Evolutionary conservation across 495 filamentous ascomycete genomes (phyloP), one percentile per base, ranked within the genome.

Genomic region (Aspergillus taichungensis): DNA sequence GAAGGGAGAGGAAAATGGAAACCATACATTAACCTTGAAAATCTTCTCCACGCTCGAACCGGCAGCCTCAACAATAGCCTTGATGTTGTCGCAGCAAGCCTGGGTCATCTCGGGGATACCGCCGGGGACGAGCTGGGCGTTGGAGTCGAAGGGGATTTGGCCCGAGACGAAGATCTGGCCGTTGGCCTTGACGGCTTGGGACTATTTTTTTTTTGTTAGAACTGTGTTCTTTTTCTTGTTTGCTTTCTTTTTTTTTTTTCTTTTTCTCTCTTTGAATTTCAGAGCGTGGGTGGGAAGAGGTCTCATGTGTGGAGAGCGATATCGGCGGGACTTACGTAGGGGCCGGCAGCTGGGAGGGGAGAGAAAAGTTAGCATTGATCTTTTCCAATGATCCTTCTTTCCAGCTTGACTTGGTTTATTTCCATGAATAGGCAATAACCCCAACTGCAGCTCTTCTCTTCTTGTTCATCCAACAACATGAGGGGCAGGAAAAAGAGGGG

Each of bases 91-190:
- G 60, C 87, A 82, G 76, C 84, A 91, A 38, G 73, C 72, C 40
- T 74, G 73, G 32, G 87, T 89, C 70, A 86, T 82, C 49, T 85
- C 76, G 42, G 77, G 80, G 56, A 95, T 90, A 55, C 69, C 80
- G 34, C 86, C 88, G 52, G 80, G 62, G 46, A 92, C 68, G 11
- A 94, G 75, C 54, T 82, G 83, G 51, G 87, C 88, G 42, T 77
- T 53, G 51, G 78, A 67, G 60, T 88, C 84, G 50, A 84, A 83
- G 50, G 88, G 91, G 54, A 96, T 89, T 65, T 92, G 88, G 59
- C 91, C 91, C 6, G 91, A 96, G 69, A 89, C 83, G 75, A 87
- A 97, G 72, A 96, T 83, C 53, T 82, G 74, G 39, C 77, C 77
- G 45, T 86, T 81, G 44, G 88, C 88, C 53, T 80, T 80, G 71